Percentiles rank a stretch among this genome's conserved stretches.
phyloP scores from a whole-genome alignment of 2,329 filamentous ascomycete genomes.

The Colletotrichum cordylinicola region DNA sequence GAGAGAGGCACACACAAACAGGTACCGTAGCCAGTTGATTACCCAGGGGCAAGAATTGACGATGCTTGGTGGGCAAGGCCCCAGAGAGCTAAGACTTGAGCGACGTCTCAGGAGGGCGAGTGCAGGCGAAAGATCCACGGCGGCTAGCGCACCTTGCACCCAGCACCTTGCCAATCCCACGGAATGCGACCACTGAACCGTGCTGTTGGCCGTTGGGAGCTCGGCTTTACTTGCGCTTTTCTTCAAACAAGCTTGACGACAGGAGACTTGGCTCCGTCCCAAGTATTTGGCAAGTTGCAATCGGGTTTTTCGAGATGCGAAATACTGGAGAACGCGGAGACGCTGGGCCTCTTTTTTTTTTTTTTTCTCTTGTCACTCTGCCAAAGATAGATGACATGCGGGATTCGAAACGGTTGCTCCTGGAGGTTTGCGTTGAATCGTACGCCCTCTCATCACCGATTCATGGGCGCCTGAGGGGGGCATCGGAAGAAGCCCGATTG shows the following conservation, averaged over 20 bases:
- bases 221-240: background rate
- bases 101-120: constrained; percentile 5
- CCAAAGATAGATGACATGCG: background rate
- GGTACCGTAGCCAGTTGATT: background rate
- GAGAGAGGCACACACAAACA: background rate
- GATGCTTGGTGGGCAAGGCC: background rate
- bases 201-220: background rate
- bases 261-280: background rate
- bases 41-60: background rate
- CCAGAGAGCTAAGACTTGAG: background rate
- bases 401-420: background rate
- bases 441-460: background rate
- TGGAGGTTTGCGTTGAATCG: background rate
- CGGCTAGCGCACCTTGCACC: background rate
- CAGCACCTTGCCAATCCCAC: background rate
- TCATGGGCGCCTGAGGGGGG: background rate
- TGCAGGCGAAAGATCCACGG: background rate
- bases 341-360: background rate
- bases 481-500: background rate
- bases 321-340: background rate
- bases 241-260: background rate
- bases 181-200: background rate
- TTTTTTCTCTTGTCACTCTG: background rate
- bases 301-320: background rate
- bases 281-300: background rate